Percentiles rank a stretch among this genome's conserved stretches.
phyloP scores from a whole-genome alignment of 1,284 basidiomycete genomes.

The Pholiota adiposa region DNA sequence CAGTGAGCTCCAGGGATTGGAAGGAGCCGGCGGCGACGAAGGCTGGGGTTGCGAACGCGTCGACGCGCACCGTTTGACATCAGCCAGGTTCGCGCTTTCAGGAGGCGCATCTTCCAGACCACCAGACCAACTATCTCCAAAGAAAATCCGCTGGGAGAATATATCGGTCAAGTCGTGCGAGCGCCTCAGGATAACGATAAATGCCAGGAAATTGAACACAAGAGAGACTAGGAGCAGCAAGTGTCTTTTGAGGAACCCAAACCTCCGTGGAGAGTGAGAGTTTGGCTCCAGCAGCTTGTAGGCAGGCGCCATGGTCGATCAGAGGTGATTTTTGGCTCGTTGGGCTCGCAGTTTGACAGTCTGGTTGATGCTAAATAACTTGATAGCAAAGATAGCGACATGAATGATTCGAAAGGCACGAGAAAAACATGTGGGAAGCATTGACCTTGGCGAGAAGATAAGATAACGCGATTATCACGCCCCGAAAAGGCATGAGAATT shows the following conservation, averaged over 20 bases:
- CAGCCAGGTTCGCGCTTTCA: neutral
- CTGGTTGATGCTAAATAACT: neutral
- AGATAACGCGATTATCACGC: neutral
- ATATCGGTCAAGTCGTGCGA: slow-evolving; percentile 10
- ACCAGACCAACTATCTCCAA: slow-evolving; percentile 13
- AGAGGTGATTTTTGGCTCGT: neutral
- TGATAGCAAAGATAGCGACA: neutral
- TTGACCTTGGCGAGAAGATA: too few relatives aligned
- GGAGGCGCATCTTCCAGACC: neutral
- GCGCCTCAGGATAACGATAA: slow-evolving; percentile 13
- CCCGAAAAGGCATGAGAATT: too few relatives aligned
- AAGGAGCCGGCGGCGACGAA: slow-evolving; percentile 42
- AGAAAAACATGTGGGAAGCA: neutral
- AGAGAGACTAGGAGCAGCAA: slow-evolving; percentile 16
- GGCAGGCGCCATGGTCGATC: neutral
- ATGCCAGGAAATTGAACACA: slow-evolving; percentile 17
- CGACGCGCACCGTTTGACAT: slow-evolving; percentile 35
- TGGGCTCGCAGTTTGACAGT: neutral
- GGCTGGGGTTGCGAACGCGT: slow-evolving; percentile 27
- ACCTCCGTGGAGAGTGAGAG: neutral
- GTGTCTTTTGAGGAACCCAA: neutral
- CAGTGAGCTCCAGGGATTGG: slow-evolving; percentile 54
- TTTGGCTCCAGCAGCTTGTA: neutral
- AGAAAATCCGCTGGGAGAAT: slow-evolving; percentile 12
- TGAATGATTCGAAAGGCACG: neutral